Evolutionary conservation across 2,329 filamentous ascomycete species (phyloP).

Genomic region (Epichloe festucae): DNA sequence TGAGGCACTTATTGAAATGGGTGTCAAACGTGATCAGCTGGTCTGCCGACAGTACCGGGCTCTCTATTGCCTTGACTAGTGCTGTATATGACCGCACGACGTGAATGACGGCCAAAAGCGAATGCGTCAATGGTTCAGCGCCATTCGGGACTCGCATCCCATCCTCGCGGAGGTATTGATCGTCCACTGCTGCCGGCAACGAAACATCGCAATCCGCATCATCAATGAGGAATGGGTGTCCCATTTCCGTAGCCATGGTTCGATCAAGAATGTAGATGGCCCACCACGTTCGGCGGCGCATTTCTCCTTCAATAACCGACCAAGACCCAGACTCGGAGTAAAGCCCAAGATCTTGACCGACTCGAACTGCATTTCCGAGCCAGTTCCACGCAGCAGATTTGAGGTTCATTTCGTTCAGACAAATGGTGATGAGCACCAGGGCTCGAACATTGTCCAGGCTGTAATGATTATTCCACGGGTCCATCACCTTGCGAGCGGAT

Average conservation of each 20-base stretch:
- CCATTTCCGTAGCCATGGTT: conserved; percentile 65
- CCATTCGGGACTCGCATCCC: conserved; percentile 40
- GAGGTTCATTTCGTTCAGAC: conserved; percentile 73
- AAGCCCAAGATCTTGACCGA: conserved; percentile 73
- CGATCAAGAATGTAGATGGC: conserved; percentile 82
- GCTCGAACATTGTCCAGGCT: conserved; percentile 63
- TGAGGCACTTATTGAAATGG: conserved; percentile 64
- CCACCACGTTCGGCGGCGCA: conserved; percentile 87
- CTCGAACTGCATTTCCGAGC: conserved; percentile 66
- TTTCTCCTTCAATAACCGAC: conserved; percentile 67
- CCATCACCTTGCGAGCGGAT: conserved; percentile 53
- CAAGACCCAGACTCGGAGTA: conserved; percentile 63
- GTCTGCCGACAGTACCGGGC: conserved; percentile 50
- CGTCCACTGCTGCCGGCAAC: conserved; percentile 68
- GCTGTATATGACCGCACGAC: conserved; percentile 67
- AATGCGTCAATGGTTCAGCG: conserved; percentile 48
- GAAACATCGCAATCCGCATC: conserved; percentile 79
- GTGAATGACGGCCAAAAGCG: conserved; percentile 66
- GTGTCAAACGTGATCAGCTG: conserved; percentile 68
- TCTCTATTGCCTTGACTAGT: conserved; percentile 56
- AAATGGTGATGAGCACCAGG: conserved; percentile 62
- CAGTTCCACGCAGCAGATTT: conserved; percentile 78
- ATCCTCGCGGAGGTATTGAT: conserved; percentile 56
- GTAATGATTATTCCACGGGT: conserved; percentile 71
- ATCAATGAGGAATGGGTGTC: conserved; percentile 68